Evolutionary conservation across 2,329 filamentous ascomycete species (phyloP).

Genomic region (Hansfordia pulvinata): DNA sequence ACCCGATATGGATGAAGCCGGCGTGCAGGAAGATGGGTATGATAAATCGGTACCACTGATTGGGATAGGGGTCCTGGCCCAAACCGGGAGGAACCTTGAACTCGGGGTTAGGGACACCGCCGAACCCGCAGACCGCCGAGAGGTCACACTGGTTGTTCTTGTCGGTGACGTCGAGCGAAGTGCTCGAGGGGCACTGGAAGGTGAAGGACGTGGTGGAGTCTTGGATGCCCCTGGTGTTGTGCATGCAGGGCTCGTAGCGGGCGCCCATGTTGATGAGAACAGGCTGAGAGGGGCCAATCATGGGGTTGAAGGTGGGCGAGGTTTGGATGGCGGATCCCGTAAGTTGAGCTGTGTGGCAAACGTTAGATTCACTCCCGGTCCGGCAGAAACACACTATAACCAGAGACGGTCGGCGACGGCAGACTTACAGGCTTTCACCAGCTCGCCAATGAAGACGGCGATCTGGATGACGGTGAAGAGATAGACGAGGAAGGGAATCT

Average conservation of each 20-base stretch:
- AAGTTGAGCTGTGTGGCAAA: conserved; percentile 39
- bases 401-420: background rate
- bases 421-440: conserved; percentile 66
- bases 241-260: conserved; percentile 89
- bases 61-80: conserved; percentile 47
- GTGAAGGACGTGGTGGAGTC: conserved; percentile 29
- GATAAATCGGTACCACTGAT: conserved; percentile 98
- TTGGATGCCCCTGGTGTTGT: conserved; percentile 57
- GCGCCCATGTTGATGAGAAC: conserved; percentile 96
- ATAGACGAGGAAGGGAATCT: conserved; percentile 72
- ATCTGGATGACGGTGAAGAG: conserved; percentile 64
- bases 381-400: background rate
- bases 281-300: conserved; percentile 88
- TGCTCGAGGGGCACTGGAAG: conserved; percentile 77
- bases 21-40: conserved; percentile 90
- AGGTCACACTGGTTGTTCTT: conserved; percentile 52
- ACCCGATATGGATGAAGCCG: conserved; percentile 85
- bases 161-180: conserved; percentile 36
- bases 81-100: conserved; percentile 30
- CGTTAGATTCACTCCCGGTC: conserved; percentile 6
- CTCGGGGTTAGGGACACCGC: conserved; percentile 55
- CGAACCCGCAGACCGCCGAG: conserved; percentile 72
- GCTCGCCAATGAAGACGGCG: conserved; percentile 76
- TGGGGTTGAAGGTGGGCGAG: conserved; percentile 81
- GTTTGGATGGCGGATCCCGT: conserved; percentile 70